Conservation (phyloP, 768 basidiomycete species). For the Tulasnella sp. region DNA sequence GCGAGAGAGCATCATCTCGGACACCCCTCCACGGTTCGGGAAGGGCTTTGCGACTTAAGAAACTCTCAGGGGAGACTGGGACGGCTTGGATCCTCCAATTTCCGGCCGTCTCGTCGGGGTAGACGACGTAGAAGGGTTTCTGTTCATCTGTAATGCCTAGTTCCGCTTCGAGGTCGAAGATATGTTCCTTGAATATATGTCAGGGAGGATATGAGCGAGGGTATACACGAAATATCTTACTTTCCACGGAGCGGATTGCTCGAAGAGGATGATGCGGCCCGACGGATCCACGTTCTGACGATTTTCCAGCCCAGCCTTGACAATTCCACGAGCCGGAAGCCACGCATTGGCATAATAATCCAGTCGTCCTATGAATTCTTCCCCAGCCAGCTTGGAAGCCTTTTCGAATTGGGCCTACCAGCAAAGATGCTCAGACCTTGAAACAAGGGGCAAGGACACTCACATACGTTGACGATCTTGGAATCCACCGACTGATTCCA, state of each 20-base stretch:
- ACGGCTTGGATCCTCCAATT: slow-evolving; percentile 94
- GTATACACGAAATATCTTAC: slow-evolving; percentile 28
- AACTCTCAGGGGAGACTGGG: slow-evolving; percentile 66
- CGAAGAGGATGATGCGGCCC: slow-evolving; percentile 69
- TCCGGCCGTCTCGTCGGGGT: slow-evolving; percentile 64
- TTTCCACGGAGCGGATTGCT: slow-evolving; percentile 81
- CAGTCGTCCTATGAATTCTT: slow-evolving; percentile 69
- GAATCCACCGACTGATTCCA: slow-evolving; percentile 78
- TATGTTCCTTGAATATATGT: slow-evolving; percentile 55
- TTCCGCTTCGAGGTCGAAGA: slow-evolving; percentile 73
- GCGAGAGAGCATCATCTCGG: slow-evolving; percentile 69
- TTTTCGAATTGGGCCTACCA: slow-evolving; percentile 54
- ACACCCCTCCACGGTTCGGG: slow-evolving; percentile 91
- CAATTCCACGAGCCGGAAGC: slow-evolving; percentile 81
- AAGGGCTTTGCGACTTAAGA: slow-evolving; percentile 80
- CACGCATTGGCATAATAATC: slow-evolving; percentile 80
- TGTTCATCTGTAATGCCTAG: slow-evolving; percentile 33
- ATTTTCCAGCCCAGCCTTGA: slow-evolving; percentile 44
- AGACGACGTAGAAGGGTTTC: slow-evolving; percentile 72
- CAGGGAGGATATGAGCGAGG: not conserved
- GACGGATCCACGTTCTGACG: slow-evolving; percentile 49
- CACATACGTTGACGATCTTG: slow-evolving; percentile 57
- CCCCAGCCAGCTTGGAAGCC: slow-evolving; percentile 72
- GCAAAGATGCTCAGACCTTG: not conserved
- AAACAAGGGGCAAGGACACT: not conserved